These are phyloP conservation scores for Albophoma yamanashiensis DNA, from an alignment of 2,329 filamentous ascomycete species.

Conservation along the genomic window DNA sequence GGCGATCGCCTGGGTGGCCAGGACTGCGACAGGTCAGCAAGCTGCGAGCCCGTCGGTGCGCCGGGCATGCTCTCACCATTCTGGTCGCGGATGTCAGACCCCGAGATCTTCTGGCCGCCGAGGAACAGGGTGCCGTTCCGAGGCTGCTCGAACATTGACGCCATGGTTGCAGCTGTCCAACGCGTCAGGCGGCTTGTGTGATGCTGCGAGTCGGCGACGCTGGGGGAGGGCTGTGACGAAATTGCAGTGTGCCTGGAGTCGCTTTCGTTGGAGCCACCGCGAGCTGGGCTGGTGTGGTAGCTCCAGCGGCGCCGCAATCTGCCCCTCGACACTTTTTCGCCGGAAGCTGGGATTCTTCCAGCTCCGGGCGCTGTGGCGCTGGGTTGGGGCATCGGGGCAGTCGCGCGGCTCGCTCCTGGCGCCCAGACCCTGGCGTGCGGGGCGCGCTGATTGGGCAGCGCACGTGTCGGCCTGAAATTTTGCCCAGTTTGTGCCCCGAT, in stretches of 20 bases:
- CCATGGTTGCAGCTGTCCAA: slow-evolving; percentile 47
- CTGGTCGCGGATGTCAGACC: slow-evolving; percentile 91
- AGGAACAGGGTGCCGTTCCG: slow-evolving; percentile 95
- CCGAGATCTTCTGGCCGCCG: slow-evolving; percentile 94
- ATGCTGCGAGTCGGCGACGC: slow-evolving; percentile 2
- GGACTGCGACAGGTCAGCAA: slow-evolving; percentile 42
- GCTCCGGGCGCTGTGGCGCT: slow-evolving; percentile 7
- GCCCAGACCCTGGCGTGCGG: background rate
- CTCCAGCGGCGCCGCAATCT: slow-evolving; percentile 5
- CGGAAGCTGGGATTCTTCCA: slow-evolving; percentile 16
- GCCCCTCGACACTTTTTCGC: slow-evolving; percentile 18
- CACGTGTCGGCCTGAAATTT: slow-evolving; percentile 7
- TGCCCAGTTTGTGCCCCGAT: slow-evolving; percentile 1
- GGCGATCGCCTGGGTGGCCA: slow-evolving; percentile 91
- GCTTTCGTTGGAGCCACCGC: slow-evolving; percentile 3
- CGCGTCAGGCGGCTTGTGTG: slow-evolving; percentile 2
- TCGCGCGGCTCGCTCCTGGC: background rate
- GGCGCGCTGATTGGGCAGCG: slow-evolving; percentile 7
- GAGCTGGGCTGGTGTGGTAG: slow-evolving; percentile 3
- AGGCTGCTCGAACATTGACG: slow-evolving; percentile 91
- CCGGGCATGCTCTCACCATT: slow-evolving; percentile 51
- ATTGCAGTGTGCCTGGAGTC: slow-evolving; percentile 1
- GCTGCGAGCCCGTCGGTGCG: background rate
- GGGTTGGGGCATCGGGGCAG: background rate
- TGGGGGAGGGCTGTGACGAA: slow-evolving; percentile 2